A percentile compares a stretch with the other conserved stretches of the same genome.
Evolutionary conservation across 495 filamentous ascomycete species (phyloP).

Genomic region (Tuber umbilicatum): DNA sequence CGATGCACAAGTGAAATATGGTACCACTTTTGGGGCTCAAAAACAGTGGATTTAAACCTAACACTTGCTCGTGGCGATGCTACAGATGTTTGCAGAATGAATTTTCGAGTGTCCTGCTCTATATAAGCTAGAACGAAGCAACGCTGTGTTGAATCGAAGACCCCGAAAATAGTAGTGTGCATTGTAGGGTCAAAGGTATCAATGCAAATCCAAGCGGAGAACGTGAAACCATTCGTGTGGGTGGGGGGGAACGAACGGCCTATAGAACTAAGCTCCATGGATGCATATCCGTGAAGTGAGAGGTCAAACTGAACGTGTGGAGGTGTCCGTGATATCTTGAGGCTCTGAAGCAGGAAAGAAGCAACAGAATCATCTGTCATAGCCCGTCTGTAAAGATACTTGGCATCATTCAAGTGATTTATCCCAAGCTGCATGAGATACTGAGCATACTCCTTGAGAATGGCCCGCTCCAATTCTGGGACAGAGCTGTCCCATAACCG

Average conservation of each 20-base stretch:
- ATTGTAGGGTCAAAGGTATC: conserved; percentile 75
- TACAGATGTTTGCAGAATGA: conserved; percentile 94
- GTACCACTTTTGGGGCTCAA: conserved; percentile 75
- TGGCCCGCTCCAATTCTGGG: conserved; percentile 50
- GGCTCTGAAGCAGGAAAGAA: conserved; percentile 65
- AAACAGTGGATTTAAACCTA: conserved; percentile 75
- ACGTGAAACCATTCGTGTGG: conserved; percentile 68
- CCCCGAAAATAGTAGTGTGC: conserved; percentile 93
- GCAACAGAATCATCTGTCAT: conserved; percentile 55
- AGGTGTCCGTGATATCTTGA: conserved; percentile 65
- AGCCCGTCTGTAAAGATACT: conserved; percentile 64
- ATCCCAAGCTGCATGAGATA: conserved; percentile 63
- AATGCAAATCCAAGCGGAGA: conserved; percentile 79
- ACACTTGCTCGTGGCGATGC: conserved; percentile 80
- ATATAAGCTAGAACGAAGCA: conserved; percentile 93
- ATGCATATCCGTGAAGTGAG: conserved; percentile 76
- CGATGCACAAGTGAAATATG: conserved; percentile 82
- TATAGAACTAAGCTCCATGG: conserved; percentile 76
- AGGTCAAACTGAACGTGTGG: conserved; percentile 91
- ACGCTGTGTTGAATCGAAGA: conserved; percentile 84
- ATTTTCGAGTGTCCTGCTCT: conserved; percentile 87
- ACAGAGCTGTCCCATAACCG: conserved; percentile 55
- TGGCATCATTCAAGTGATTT: conserved; percentile 67
- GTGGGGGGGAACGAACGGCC: conserved; percentile 77
- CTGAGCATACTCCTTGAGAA: conserved; percentile 56